Conservation (phyloP, 768 basidiomycete species). For the Psilocybe subaeruginosa region DNA sequence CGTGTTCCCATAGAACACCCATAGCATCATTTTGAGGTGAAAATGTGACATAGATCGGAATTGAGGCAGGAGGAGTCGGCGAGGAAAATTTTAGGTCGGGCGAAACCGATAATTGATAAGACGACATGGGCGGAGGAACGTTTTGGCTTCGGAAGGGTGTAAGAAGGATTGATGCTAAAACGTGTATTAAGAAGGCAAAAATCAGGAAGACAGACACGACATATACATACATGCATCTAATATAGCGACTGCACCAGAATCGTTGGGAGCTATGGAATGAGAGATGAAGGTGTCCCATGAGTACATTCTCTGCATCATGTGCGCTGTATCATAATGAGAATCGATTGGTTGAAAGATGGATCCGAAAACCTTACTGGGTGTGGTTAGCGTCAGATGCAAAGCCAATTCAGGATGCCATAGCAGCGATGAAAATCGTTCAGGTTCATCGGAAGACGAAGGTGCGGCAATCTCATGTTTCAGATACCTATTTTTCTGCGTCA, state of each 20-base stretch:
- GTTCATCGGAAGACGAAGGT: conserved; percentile 31
- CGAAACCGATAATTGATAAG: conserved; percentile 45
- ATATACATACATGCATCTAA: conserved; percentile 79
- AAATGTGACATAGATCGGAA: conserved; percentile 72
- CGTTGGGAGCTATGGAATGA: conserved; percentile 56
- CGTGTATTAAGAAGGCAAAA: background rate
- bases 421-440: conserved; percentile 70
- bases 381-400: conserved; percentile 65
- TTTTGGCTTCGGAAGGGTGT: conserved; percentile 95
- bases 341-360: background rate
- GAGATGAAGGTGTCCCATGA: conserved; percentile 82
- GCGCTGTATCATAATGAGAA: conserved; percentile 35
- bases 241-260: conserved; percentile 88
- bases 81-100: conserved; percentile 22
- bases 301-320: conserved; percentile 63
- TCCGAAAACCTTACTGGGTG: conserved; percentile 50
- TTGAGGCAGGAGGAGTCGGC: conserved; percentile 23
- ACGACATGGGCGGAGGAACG: conserved; percentile 97
- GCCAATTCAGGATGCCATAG: conserved; percentile 89
- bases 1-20: conserved; percentile 72
- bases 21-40: conserved; percentile 58
- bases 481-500: conserved; percentile 56
- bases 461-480: conserved; percentile 86
- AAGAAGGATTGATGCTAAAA: conserved; percentile 69
- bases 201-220: background rate